Evolutionary conservation across 495 filamentous ascomycete species (phyloP), one percentile per base, ranked within the genome.

Genomic region (Pyrenula massariospora): DNA sequence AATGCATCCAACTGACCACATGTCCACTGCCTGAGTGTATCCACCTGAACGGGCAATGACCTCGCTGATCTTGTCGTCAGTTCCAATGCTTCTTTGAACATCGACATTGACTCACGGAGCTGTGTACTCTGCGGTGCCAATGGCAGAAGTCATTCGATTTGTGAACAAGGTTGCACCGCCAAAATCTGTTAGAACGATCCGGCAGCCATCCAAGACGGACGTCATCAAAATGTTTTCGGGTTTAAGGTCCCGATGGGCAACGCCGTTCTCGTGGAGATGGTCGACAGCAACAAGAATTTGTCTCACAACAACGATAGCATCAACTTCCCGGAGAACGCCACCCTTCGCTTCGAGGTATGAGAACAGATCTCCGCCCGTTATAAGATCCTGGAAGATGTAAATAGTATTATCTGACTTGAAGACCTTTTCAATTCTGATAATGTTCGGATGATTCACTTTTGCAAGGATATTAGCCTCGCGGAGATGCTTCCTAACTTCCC

Each of bases 101-200:
- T 5, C 31, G 31, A 42, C 5, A 42, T n/a, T 42, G 52, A 73
- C 87, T 79, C 66, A 91, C 88, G 88, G 88, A 25, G 88, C 86
- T 56, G 74, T 73, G 58, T 84, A 91, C 42, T 81, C 77, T 0
- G 62, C 49, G 1, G 88, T 91, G 1, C 88, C 88, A 10, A 86
- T 73, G 15, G 72, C 50, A 0, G 84, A 84, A 25, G 70, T 73
- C 80, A 88, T 82, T 12, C 86, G 75, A 15, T 72, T 66, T 3
- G 61, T 52, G 10, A 77, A 55, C 15, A 71, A 68, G 31, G 69
- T 79, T 5, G 84, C 81, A 53, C 79, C 76, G 10, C 88, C 88
- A 66, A 93, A 87, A 62, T 93, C 88, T 0, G 84, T 84, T 22
- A 93, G 70, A 0, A 91, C 76, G 20, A 91, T 70, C 23, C 88